Evolutionary conservation across 495 filamentous ascomycete species (phyloP), one percentile per base, ranked within the genome.

Genomic region (Hypoxylon lienhwacheense): DNA sequence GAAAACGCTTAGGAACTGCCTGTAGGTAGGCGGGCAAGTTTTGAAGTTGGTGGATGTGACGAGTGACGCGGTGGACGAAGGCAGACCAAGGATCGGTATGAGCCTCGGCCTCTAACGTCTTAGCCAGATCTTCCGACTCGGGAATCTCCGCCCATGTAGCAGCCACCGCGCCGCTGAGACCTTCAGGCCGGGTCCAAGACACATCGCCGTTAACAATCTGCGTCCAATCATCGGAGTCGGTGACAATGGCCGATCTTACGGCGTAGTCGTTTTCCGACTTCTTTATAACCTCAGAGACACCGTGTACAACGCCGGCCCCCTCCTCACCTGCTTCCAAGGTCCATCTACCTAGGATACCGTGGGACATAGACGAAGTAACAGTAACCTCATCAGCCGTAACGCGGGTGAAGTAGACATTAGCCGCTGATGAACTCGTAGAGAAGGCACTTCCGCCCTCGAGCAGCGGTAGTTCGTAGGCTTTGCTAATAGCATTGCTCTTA

Each of bases 341-440:
- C 88, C 87, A 95, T 39, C 86, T 78, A 6, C 80, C 84, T 24
- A 96, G 77, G 34, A 92, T 74, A 6, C 81, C 86, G 65, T 91
- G 83, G 2, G 88, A 91, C 21, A 73, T 72, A 1, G 91, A 96
- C 2, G 90, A 91, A 8, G 89, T 75, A 32, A 95, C 70, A 36
- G 79, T 77, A 4, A 85, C 71, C 55, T 95, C 89, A 12, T 83
- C 81, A 15, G 84, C 73, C 0, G 88, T 89, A 51, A 89, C 73
- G 29, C 91, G 77, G 1, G 86, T 91, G 63, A 97, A 96, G 72
- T 90, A 97, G 5, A 93, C 86, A 67, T 95, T 90, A 2, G 86
- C 81, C 48, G 83, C 86, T 33, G 80, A 77, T 8, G 82, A 88
- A 71, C 85, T 95, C 0, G 83, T 83, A 2, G 93, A 86, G 63